Percentiles rank a stretch among this genome's conserved stretches.
These are phyloP conservation scores for Thelonectria olida DNA, from an alignment of 2,329 filamentous ascomycete genomes.

Conservation along the genomic window DNA sequence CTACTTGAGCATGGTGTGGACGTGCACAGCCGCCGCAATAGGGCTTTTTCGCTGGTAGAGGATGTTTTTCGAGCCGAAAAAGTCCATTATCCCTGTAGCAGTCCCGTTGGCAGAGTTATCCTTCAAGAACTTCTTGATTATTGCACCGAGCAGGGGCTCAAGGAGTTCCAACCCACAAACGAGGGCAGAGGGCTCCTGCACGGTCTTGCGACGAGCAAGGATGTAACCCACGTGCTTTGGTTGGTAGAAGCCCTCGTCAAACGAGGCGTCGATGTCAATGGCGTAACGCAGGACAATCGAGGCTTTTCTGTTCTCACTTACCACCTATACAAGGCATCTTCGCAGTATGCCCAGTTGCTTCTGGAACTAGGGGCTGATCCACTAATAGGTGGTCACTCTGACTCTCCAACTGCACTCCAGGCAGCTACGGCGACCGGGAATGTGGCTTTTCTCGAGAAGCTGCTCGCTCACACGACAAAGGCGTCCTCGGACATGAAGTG, in stretches of 20 bases:
- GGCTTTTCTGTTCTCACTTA: not conserved
- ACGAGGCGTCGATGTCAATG: not conserved
- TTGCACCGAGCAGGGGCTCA: not conserved
- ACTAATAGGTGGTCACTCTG: not conserved
- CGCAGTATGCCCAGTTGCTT: not conserved
- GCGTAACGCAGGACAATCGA: no score
- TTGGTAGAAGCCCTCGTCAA: conserved; percentile 3
- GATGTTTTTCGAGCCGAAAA: no score
- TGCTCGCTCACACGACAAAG: not conserved
- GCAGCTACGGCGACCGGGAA: not conserved
- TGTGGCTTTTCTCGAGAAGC: not conserved
- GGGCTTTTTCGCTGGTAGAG: no score
- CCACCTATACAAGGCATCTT: not conserved
- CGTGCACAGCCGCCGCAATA: no score
- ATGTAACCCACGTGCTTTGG: not conserved
- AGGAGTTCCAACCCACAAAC: rapidly evolving
- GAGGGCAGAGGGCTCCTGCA: not conserved
- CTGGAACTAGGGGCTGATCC: conserved; percentile 2
- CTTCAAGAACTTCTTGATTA: not conserved
- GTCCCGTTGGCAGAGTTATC: no score
- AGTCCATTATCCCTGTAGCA: no score
- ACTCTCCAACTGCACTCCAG: not conserved
- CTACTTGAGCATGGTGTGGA: no score
- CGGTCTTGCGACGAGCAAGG: not conserved
- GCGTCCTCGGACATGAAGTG: not conserved